A percentile compares a stretch with the other conserved stretches of the same genome.
Evolutionary conservation across 2,329 filamentous ascomycete species (phyloP).

Genomic region (Colletotrichum cereale): DNA sequence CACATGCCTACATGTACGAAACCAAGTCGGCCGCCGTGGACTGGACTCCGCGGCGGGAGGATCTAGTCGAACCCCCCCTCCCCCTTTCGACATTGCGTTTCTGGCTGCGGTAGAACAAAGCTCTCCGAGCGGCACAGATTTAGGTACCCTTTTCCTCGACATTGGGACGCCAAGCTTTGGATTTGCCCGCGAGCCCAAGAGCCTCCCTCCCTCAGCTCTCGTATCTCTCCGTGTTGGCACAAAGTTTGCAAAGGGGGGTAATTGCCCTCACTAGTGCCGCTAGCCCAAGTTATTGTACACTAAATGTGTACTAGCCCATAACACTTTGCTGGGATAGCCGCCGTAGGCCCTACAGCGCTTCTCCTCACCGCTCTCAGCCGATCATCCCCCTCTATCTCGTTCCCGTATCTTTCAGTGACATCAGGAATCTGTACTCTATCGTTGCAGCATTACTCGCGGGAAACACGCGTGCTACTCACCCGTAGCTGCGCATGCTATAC

Average conservation of each 20-base stretch:
- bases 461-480: slow-evolving; percentile 16
- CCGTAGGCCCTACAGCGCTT: not conserved
- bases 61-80: not conserved
- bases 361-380: slow-evolving; percentile 10
- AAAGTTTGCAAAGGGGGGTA: not conserved
- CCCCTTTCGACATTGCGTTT: not conserved
- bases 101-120: not conserved
- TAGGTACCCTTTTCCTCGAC: not conserved
- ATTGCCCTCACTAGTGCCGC: not conserved
- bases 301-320: not conserved
- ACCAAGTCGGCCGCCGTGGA: slow-evolving; percentile 20
- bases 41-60: not conserved
- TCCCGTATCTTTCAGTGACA: slow-evolving; percentile 23
- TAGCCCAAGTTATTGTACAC: not conserved
- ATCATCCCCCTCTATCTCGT: not conserved
- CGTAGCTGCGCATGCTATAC: not conserved
- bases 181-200: slow-evolving; percentile 5
- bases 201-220: slow-evolving; percentile 6
- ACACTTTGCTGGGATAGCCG: slow-evolving; percentile 7
- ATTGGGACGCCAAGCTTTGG: slow-evolving; percentile 14
- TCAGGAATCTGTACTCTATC: not conserved
- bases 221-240: slow-evolving; percentile 5
- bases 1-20: slow-evolving; percentile 32
- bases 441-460: not conserved
- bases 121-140: slow-evolving; percentile 12